Conservation (phyloP, 805 yeast genomes). For the Candida odintsovae region DNA sequence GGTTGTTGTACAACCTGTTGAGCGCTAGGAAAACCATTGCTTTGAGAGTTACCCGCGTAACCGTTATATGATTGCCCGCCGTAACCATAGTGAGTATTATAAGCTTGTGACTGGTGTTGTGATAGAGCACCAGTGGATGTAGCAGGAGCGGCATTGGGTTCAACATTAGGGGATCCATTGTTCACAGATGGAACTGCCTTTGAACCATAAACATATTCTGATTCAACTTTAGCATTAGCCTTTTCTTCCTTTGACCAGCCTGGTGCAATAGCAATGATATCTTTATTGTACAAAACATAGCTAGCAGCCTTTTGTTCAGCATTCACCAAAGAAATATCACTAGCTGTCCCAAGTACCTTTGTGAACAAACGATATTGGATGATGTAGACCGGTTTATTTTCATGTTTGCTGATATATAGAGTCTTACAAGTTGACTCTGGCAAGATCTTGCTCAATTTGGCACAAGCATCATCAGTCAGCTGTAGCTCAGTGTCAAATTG, state of each 20-base stretch:
- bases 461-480: slow-evolving; percentile 1
- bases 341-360: slow-evolving; percentile 2
- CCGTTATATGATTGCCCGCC: not conserved
- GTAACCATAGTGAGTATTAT: not conserved
- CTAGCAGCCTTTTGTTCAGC: slow-evolving; percentile 3
- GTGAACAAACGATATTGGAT: not conserved
- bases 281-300: slow-evolving; percentile 1
- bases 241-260: not conserved
- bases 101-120: not conserved
- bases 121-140: not conserved
- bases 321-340: slow-evolving; percentile 1
- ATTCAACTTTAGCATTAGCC: not conserved
- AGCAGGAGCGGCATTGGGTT: no score
- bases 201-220: not conserved
- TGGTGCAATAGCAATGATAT: not conserved
- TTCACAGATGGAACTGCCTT: not conserved
- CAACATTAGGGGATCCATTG: not conserved
- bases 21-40: not conserved
- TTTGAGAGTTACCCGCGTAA: not conserved
- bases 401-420: not conserved
- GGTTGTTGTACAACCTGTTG: not conserved
- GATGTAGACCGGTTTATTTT: not conserved
- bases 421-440: not conserved
- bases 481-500: not conserved
- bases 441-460: not conserved